phyloP scores from a whole-genome alignment of 2,329 filamentous ascomycete genomes.

The Neobulgaria alba region DNA sequence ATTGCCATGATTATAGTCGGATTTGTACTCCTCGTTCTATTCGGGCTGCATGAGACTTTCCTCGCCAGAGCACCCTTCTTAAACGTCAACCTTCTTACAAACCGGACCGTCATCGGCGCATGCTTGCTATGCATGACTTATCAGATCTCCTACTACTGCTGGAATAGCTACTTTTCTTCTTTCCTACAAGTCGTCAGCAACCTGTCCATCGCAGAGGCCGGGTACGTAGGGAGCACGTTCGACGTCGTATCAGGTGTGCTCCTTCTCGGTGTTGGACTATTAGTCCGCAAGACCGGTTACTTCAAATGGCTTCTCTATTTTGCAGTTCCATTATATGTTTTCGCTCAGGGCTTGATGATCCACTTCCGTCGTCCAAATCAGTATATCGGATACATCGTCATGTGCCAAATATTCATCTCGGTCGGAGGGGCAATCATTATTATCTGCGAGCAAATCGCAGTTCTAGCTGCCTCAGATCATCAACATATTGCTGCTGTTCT shows the following conservation, averaged over 20 bases:
- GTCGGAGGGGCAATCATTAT: constrained; percentile 48
- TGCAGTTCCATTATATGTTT: neutral
- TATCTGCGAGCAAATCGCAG: constrained; percentile 49
- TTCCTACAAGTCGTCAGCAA: constrained; percentile 46
- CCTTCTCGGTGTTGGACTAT: constrained; percentile 43
- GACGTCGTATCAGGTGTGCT: constrained; percentile 50
- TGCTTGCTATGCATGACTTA: constrained; percentile 17
- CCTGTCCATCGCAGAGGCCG: constrained; percentile 20
- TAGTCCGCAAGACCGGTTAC: constrained; percentile 25
- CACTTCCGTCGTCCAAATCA: constrained; percentile 44
- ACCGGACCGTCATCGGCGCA: constrained; percentile 29
- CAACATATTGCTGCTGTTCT: constrained; percentile 54
- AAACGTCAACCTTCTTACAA: constrained; percentile 15
- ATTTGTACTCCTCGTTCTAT: constrained; percentile 14
- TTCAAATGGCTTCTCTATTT: constrained; percentile 15
- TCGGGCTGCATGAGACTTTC: constrained; percentile 29
- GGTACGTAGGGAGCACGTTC: constrained; percentile 29
- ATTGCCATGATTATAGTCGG: constrained; percentile 21
- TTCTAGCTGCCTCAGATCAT: constrained; percentile 49
- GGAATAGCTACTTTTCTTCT: constrained; percentile 48
- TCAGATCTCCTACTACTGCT: constrained; percentile 41
- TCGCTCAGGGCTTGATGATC: constrained; percentile 26
- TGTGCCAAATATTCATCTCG: constrained; percentile 52
- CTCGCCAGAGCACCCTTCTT: constrained; percentile 27
- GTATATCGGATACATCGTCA: constrained; percentile 44